Evolutionary conservation across 164 flowering plant genomes (phyloP).

Genomic region (Stephania japonica): DNA sequence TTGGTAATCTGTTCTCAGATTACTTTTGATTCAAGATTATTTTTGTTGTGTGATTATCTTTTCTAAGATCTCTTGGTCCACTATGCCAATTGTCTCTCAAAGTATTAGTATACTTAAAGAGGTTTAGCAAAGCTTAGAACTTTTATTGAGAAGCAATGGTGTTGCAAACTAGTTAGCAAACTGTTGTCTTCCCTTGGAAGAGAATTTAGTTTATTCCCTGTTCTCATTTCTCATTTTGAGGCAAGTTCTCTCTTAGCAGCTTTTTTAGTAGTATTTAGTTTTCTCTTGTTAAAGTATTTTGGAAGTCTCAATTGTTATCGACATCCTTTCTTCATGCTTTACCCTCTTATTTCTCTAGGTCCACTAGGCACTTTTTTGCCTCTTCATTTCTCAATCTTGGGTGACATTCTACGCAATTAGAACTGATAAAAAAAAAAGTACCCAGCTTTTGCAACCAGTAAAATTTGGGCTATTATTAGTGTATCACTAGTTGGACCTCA

Average conservation of each 20-base stretch:
- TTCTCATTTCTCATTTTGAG: not conserved
- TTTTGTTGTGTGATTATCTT: not conserved
- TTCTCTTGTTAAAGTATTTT: not conserved
- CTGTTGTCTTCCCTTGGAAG: not conserved
- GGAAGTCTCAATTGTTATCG: not conserved
- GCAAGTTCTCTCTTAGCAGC: not conserved
- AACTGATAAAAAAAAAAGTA: too few species aligned
- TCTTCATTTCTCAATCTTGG: too few species aligned
- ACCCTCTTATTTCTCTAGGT: not conserved
- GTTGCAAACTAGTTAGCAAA: not conserved
- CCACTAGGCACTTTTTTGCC: not conserved
- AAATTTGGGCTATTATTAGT: too few species aligned
- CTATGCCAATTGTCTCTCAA: not conserved
- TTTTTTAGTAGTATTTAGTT: too few species aligned
- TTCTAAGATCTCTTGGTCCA: not conserved
- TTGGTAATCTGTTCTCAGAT: not conserved
- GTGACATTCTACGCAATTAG: too few species aligned
- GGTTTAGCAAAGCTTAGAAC: not conserved
- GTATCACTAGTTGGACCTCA: not conserved
- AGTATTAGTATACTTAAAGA: not conserved
- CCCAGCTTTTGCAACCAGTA: too few species aligned
- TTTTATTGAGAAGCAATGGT: not conserved
- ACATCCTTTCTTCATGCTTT: not conserved
- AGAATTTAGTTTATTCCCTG: not conserved
- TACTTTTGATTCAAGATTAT: not conserved